Base-by-base conservation (phyloP, 1,284 basidiomycete species). In the Ganoderma sp. region DNA sequence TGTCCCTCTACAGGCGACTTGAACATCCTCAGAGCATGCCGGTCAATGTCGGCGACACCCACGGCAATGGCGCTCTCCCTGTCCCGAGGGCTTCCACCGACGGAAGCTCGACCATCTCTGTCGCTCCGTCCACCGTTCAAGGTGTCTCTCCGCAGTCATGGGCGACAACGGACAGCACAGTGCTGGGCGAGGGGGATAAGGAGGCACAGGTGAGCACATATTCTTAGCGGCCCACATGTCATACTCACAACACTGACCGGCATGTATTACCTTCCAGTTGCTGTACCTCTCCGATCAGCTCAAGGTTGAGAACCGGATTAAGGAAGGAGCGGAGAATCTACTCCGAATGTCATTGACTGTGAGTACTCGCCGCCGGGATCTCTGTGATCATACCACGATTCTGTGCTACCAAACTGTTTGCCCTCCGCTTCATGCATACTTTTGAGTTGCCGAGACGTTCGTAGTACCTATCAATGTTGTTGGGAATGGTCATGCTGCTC, bases 321-420 rank as follows among this genome's bases (percentile, higher is more conserved):
- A 89, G 77, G 93, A 95, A 78, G 94, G 95, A 19, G 94, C 94
- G 0, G 93, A 94, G 80, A 93, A 91, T 70, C 83, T 96, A 64
- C 81, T 96, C 59, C 87, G 88, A 69, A 88, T 92, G 79, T 82
- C 85, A 37, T 79, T 92, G 50, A 84, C 83, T 63, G 91, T 92
- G 75, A 73, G 84, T 78, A 25, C 61, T 34, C 39, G 19, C 28
- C 54, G 58, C 12, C 19, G 17, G 48, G 41, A 58, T 48, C 63
- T 64, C 43, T 64, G 66, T 57, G 48, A 62, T 52, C 15, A 41
- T 63, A 43, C 41, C 52, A 41, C 50, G 42, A 41, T 45, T 43
- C 10, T 39, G 25, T 43, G 17, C 12, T 34, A 32, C 22, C 14
- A 5, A 6, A 19, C 39, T 28, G 34, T 39, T 25, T 42, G 48